Evolutionary conservation across 306 rosid species (phyloP).

Genomic region (Echinosophora koreensis): DNA sequence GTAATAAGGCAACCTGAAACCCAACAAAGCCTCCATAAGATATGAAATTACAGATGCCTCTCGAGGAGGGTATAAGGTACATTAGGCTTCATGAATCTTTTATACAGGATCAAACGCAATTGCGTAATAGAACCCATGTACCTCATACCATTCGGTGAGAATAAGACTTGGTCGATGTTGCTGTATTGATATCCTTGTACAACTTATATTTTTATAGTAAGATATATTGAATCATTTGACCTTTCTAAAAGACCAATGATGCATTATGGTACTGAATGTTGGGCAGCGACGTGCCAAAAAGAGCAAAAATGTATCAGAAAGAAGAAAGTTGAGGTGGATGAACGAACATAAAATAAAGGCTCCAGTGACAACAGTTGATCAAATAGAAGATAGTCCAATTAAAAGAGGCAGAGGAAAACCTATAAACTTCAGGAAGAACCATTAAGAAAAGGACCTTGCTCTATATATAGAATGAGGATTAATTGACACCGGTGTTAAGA

Average conservation of each 20-base stretch:
- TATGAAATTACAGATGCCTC: neutral
- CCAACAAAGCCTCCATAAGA: neutral
- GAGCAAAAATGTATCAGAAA: slow-evolving; percentile 6
- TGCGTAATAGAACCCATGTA: slow-evolving; percentile 4
- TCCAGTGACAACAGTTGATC: neutral
- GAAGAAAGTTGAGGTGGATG: slow-evolving; percentile 3
- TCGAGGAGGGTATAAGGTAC: neutral
- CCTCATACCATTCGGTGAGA: slow-evolving; percentile 3
- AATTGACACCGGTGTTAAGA: neutral
- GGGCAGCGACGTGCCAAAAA: neutral
- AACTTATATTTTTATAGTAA: slow-evolving; percentile 2
- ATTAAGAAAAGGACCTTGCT: neutral
- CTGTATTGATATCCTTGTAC: neutral
- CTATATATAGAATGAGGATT: neutral
- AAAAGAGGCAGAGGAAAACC: slow-evolving; percentile 16
- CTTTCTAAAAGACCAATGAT: slow-evolving; percentile 16
- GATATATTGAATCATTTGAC: neutral
- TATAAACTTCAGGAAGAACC: slow-evolving; percentile 5
- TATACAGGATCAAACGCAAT: neutral
- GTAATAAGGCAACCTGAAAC: slow-evolving; percentile 26
- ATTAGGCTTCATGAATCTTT: neutral
- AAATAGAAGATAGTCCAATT: neutral
- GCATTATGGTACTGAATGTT: slow-evolving; percentile 1
- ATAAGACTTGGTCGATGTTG: neutral
- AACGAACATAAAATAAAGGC: neutral